Conservation (phyloP, 768 basidiomycete species). For the Mycena filopes region DNA sequence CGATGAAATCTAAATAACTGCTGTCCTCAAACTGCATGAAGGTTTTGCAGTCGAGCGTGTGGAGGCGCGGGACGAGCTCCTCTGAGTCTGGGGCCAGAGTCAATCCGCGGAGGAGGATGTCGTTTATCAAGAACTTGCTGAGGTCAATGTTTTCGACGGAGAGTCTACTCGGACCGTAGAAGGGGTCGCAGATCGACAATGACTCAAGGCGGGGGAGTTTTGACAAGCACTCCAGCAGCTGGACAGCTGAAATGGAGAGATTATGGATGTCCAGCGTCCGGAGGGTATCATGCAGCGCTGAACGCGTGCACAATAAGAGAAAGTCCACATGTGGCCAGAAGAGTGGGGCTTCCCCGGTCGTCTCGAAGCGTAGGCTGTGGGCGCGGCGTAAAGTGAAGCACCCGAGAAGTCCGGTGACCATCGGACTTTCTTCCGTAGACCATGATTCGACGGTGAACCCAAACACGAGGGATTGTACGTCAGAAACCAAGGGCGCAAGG, state of each 20-base stretch:
- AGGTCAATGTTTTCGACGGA: no score
- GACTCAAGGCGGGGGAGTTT: background rate
- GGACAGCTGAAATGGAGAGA: background rate
- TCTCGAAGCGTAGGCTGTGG: background rate
- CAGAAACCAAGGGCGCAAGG: background rate
- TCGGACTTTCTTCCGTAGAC: background rate
- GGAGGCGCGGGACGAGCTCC: conserved; percentile 1
- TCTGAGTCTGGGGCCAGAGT: background rate
- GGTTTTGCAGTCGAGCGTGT: conserved; percentile 7
- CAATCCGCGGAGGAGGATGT: background rate
- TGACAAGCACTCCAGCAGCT: background rate
- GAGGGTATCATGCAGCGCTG: background rate
- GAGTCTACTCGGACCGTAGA: background rate
- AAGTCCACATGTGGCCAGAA: background rate
- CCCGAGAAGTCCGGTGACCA: background rate
- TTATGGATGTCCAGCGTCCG: background rate
- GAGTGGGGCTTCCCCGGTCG: background rate
- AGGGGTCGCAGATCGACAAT: background rate
- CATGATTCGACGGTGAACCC: background rate
- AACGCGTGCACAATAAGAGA: background rate
- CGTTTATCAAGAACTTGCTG: background rate
- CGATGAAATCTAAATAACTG: conserved; percentile 8
- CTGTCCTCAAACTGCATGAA: conserved; percentile 7
- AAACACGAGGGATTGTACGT: background rate
- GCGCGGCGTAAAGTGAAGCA: conserved; percentile 3